Conservation (phyloP, 495 filamentous ascomycete genomes). For the Bacidia gigantensis region DNA sequence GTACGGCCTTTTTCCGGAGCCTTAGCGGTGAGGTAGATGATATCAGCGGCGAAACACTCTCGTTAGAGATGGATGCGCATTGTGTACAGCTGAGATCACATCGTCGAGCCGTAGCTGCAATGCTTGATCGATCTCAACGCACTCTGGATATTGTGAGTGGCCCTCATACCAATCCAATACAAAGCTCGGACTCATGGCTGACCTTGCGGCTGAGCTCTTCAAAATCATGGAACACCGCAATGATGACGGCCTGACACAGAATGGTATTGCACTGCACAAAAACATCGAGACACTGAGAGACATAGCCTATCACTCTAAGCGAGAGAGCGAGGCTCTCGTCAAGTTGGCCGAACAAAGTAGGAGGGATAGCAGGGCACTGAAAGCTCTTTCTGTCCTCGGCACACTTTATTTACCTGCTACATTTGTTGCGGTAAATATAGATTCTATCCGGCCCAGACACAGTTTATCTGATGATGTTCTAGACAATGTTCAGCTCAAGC, state of each 20-base stretch:
- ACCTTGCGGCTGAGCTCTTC: conserved; percentile 4
- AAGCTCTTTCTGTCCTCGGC: conserved; percentile 6
- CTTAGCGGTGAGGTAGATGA: background rate
- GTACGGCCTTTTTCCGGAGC: background rate
- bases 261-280: conserved; percentile 4
- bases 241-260: background rate
- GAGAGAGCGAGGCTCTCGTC: conserved; percentile 3
- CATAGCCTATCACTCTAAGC: conserved; percentile 2
- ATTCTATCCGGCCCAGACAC: background rate
- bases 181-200: background rate
- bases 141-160: conserved; percentile 8
- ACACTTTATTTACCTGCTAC: conserved; percentile 8
- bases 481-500: conserved; percentile 13
- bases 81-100: conserved; percentile 5
- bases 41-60: background rate
- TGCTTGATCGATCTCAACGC: conserved; percentile 2
- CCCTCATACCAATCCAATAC: too few species aligned
- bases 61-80: conserved; percentile 4
- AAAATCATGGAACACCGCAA: conserved; percentile 11
- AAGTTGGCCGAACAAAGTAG: conserved; percentile 5
- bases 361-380: conserved; percentile 7
- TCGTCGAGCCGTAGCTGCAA: background rate
- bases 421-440: conserved; percentile 4
- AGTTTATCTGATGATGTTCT: too few species aligned
- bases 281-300: conserved; percentile 7